Evolutionary conservation across 176 grass and related monocot genomes (phyloP), one percentile per base, ranked within the genome.

Genomic region (Puya raimondii): DNA sequence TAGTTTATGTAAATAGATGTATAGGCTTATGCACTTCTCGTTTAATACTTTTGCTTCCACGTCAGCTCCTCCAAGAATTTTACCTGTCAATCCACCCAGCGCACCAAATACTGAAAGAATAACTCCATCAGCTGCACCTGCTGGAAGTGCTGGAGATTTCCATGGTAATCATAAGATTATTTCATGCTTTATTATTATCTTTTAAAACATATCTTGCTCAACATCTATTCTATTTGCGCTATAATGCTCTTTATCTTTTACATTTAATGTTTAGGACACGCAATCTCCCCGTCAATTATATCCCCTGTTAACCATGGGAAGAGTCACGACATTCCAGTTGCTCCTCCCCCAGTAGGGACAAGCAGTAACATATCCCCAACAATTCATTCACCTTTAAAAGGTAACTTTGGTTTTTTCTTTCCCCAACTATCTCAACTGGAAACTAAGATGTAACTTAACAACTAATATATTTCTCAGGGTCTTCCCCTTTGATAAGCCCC

Each of bases 401-500:
- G 89, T 90, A 88, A 83, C 67, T 53, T 69, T 22, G 49, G 2
- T 20, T 33, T 64, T 9, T 53, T 52, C 50, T 77, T 42, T 8
- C 33, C 33, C 33, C 3, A 57, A 9, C 14, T 71, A 22, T 70
- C 12, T 22, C 53, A 26, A 10, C 21, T 83, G 76, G 23, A 10
- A 58, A 53, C 72, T 70, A 22, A 12, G 65, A 48, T 75, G 51
- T 57, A 50, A 54, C 54, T 84, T 78, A 52, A 78, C 15, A 57
- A 65, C 25, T 13, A 68, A 70, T 21, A 50, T 79, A 74, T 2
- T 22, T 84, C 4, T 84, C 81, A 93, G 86, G 65, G 47, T 81
- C 52, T 84, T 65, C 80, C 2, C 90, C 86, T 74, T 72, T 85
- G 70, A 64, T 77, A 76, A 91, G 77, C 73, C 91, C 84, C 76